Evolutionary conservation across 345 rosid genomes (phyloP).

Genomic region (Noccaea bulbosa): DNA sequence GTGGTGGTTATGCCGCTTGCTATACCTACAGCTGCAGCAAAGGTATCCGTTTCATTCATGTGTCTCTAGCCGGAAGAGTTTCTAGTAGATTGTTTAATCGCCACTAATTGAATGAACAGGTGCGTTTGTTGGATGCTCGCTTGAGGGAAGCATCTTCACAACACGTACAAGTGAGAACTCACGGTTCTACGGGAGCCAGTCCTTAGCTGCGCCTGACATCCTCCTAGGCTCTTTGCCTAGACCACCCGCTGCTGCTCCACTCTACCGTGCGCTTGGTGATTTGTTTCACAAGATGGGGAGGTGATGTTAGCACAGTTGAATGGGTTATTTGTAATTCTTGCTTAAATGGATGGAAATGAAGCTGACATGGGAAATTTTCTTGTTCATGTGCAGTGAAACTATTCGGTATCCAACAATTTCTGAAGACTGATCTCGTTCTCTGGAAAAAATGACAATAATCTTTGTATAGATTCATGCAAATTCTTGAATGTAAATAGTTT

Average conservation of each 20-base stretch:
- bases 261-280: slow-evolving; percentile 74
- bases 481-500: slow-evolving; percentile 44
- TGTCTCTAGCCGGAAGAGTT: slow-evolving; percentile 2
- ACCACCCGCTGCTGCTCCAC: slow-evolving; percentile 88
- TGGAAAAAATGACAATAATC: slow-evolving; percentile 13
- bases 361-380: slow-evolving; percentile 28
- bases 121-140: slow-evolving; percentile 92
- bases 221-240: slow-evolving; percentile 78
- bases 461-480: slow-evolving; percentile 39
- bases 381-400: slow-evolving; percentile 41
- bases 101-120: slow-evolving; percentile 49
- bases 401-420: slow-evolving; percentile 19
- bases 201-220: slow-evolving; percentile 70
- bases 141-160: slow-evolving; percentile 85
- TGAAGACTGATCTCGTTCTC: slow-evolving; percentile 25
- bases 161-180: slow-evolving; percentile 73
- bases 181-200: slow-evolving; percentile 85
- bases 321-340: slow-evolving; percentile 23
- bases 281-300: slow-evolving; percentile 62
- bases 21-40: slow-evolving; percentile 98
- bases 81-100: neutral
- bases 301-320: slow-evolving; percentile 40
- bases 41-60: slow-evolving; percentile 54
- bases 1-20: slow-evolving; percentile 93
- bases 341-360: neutral